Percentiles rank a stretch among this genome's conserved stretches.
These are phyloP conservation scores for Aspergillus fischeri DNA, from an alignment of 2,329 filamentous ascomycete genomes.

Conservation along the genomic window DNA sequence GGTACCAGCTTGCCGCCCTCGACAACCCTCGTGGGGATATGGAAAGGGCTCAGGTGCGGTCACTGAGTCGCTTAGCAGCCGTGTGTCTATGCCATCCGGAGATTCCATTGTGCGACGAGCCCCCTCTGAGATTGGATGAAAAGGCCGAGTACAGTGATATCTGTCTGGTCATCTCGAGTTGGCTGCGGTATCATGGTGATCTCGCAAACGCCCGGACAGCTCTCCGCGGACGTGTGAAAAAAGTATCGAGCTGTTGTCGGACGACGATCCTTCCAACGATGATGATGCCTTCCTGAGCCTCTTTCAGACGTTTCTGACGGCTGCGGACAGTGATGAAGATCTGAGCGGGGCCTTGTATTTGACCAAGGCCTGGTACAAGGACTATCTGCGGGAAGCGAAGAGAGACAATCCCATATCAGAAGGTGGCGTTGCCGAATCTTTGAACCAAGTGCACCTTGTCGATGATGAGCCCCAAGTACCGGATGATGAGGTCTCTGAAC, in stretches of 20 bases:
- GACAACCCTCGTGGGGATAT: neutral
- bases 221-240: conserved; percentile 3
- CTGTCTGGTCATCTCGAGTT: conserved; percentile 1
- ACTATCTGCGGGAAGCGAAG: neutral
- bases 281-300: neutral
- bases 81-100: neutral
- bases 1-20: neutral
- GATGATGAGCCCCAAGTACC: neutral
- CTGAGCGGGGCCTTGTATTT: neutral
- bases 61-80: neutral
- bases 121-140: neutral
- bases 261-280: conserved; percentile 1
- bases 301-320: neutral
- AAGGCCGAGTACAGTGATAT: neutral
- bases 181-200: conserved; percentile 1
- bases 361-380: neutral
- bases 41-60: neutral
- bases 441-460: neutral
- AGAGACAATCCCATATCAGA: neutral
- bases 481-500: neutral
- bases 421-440: neutral
- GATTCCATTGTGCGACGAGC: neutral
- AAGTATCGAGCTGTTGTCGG: neutral
- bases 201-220: neutral
- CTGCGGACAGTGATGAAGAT: neutral